Base-by-base conservation (phyloP, 1,284 basidiomycete species). In the Marasmius fiardii region DNA sequence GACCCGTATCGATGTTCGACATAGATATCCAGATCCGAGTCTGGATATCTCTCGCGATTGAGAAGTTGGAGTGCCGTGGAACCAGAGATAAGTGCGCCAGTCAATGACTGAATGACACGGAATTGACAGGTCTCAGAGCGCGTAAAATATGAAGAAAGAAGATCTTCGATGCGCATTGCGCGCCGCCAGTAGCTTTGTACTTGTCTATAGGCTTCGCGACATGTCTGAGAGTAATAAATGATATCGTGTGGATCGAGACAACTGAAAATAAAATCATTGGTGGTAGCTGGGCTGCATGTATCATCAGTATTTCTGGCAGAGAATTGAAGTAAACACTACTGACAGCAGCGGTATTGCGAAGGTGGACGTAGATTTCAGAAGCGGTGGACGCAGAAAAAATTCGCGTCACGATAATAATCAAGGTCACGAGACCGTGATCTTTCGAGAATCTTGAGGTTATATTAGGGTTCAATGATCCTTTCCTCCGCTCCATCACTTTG, bases 61-160 rank as follows among this genome's bases (percentile, higher is more conserved):
- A 76, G 67, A 58, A 74, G 71, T 39, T 76, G 73, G 1, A 76
- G 62, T 0, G 71, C 72, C 2, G 67, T 68, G 0, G 74, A 75
- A 3, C 74, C 74, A 6, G 74, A 74, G n/a, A 77, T 71, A 39
- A 74, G 54, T 33, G 70, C 68, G 11, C 65, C 67, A 0, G 68
- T 70, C 12, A 53, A 58, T 0, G 63, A 64, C 53, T 74, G 74
- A n/a, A 70, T 54, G 2, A 52, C 57, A 14, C 72, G 68, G 52
- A 76, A 76, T 0, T 55, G 45, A 0, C 45, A 43, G 35, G 61
- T 60, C 59, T 55, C 26, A 60, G 55, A 16, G 10, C 12, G 20
- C 20, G 64, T 50, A 60, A 71, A 68, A 53, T 67, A 73, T 2
- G 60, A 66, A 2, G 48, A 24, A 10, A 73, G 67, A 18, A 64